Conservation (phyloP, 495 filamentous ascomycete genomes). For the Astrocystis sublimbata region DNA sequence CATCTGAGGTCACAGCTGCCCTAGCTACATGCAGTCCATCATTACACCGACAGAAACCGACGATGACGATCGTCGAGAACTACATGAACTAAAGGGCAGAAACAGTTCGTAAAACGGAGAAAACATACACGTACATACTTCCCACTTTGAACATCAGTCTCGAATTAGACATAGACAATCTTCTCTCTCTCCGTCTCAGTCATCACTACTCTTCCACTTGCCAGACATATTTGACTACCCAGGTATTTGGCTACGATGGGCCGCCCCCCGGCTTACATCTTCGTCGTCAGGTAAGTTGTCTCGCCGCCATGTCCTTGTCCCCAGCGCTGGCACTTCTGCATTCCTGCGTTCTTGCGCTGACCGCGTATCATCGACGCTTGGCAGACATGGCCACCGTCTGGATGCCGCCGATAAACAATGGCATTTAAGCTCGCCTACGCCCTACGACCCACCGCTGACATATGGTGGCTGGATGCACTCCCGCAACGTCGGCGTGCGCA, state of each 20-base stretch:
- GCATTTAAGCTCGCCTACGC: constrained; percentile 92
- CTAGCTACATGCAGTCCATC: background rate
- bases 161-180: too few relatives aligned
- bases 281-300: constrained; percentile 72
- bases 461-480: constrained; percentile 93
- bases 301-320: background rate
- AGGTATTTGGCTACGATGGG: constrained; percentile 37
- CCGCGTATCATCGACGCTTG: background rate
- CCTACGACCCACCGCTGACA: constrained; percentile 93
- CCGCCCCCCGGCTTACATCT: constrained; percentile 56
- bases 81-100: background rate
- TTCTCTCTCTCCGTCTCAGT: background rate
- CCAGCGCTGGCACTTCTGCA: too few relatives aligned
- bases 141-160: too few relatives aligned
- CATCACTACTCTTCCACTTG: background rate
- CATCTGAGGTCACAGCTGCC: too few relatives aligned
- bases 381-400: constrained; percentile 86
- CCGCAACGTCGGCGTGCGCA: constrained; percentile 73
- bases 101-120: too few relatives aligned
- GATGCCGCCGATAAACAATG: constrained; percentile 92
- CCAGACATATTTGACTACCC: background rate
- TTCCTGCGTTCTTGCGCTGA: background rate
- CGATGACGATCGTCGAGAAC: background rate
- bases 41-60: background rate
- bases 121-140: too few relatives aligned